Percentiles rank a stretch among this genome's conserved stretches.
Conservation (phyloP, 2,329 filamentous ascomycete genomes). For the Microcera coccophila region DNA sequence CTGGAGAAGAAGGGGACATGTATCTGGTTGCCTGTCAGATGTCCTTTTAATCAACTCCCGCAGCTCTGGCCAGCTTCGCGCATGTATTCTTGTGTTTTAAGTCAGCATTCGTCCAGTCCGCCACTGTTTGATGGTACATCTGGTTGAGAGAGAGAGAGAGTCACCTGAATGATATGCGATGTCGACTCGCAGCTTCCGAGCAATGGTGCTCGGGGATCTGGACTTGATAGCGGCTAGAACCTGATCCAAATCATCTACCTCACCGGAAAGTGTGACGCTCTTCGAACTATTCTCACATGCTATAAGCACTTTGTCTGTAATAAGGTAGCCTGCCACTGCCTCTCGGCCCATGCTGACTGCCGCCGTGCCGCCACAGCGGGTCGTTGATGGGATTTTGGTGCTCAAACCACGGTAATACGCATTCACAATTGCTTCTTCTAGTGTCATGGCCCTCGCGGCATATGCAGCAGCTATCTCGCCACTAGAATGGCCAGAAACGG, state of each 20-base stretch:
- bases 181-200: conserved; percentile 34
- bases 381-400: conserved; percentile 1
- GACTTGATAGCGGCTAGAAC: conserved; percentile 28
- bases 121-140: too few relatives aligned
- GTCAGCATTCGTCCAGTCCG: too few relatives aligned
- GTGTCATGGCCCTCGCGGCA: conserved; percentile 34
- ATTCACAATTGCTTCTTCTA: conserved; percentile 34
- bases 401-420: conserved; percentile 39
- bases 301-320: conserved; percentile 24
- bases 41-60: conserved; percentile 7
- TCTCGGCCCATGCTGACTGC: conserved; percentile 35
- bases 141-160: conserved; percentile 23
- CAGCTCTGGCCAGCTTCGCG: too few relatives aligned
- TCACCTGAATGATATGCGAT: conserved; percentile 40
- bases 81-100: too few relatives aligned
- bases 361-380: conserved; percentile 34
- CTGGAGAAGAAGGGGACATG: conserved; percentile 27
- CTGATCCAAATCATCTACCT: conserved; percentile 21
- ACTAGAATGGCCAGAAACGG: conserved; percentile 40
- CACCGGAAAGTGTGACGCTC: conserved; percentile 36
- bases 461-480: conserved; percentile 46
- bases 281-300: conserved; percentile 37
- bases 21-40: too few relatives aligned
- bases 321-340: conserved; percentile 27
- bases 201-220: conserved; percentile 27